Percentiles rank a stretch among this genome's conserved stretches.
Conservation (phyloP, 1,284 basidiomycete genomes). For the Trichosporon asahii region DNA sequence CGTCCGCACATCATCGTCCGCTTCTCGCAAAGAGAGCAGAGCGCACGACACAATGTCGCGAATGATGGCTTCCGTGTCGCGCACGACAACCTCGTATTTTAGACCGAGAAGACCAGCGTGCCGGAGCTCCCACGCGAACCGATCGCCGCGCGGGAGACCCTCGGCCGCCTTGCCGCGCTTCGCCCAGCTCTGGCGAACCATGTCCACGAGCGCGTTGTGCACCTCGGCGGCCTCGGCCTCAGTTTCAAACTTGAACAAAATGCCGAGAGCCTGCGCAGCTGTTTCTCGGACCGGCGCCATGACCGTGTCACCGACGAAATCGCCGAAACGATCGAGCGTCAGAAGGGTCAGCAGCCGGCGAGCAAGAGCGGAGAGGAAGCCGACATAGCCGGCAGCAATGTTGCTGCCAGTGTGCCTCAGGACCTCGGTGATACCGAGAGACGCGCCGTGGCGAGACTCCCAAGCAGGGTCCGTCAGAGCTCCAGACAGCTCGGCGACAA, state of each 20-base stretch:
- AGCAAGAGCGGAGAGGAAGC: slow-evolving; percentile 59
- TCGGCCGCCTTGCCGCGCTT: slow-evolving; percentile 51
- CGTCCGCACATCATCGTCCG: slow-evolving; percentile 93
- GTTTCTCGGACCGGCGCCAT: slow-evolving; percentile 96
- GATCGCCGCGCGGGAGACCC: slow-evolving; percentile 49
- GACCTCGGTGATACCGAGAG: slow-evolving; percentile 84
- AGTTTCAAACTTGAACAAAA: slow-evolving; percentile 82
- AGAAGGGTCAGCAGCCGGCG: slow-evolving; percentile 85
- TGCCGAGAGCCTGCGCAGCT: slow-evolving; percentile 88
- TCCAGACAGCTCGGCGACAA: slow-evolving; percentile 76
- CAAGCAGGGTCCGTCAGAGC: slow-evolving; percentile 81
- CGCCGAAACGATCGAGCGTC: slow-evolving; percentile 94
- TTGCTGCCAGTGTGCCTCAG: slow-evolving; percentile 78
- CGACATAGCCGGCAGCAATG: slow-evolving; percentile 71
- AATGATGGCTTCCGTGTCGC: slow-evolving; percentile 55
- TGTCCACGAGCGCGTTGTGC: slow-evolving; percentile 78
- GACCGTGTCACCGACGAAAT: slow-evolving; percentile 95
- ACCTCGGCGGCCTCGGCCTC: slow-evolving; percentile 71
- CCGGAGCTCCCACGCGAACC: slow-evolving; percentile 92
- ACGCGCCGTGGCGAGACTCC: slow-evolving; percentile 93
- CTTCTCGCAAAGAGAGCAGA: slow-evolving; percentile 82
- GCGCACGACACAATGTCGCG: slow-evolving; percentile 79
- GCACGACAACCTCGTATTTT: slow-evolving; percentile 95
- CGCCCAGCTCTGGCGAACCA: slow-evolving; percentile 81
- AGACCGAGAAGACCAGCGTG: slow-evolving; percentile 95